Conservation (phyloP, 2,329 filamentous ascomycete genomes). For the Samsoniella hepiali region DNA sequence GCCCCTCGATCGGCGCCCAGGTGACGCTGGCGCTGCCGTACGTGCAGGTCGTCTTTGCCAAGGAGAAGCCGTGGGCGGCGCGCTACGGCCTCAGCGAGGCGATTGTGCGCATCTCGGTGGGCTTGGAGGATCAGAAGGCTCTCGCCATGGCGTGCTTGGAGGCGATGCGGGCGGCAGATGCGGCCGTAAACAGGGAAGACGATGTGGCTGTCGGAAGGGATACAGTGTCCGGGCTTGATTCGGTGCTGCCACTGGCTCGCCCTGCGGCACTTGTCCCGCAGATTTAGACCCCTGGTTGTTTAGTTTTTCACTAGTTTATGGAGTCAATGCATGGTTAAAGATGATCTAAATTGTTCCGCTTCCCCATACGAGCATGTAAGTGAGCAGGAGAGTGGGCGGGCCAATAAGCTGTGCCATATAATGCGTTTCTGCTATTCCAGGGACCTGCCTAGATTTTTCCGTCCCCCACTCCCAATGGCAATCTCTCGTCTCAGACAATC, state of each 20-base stretch:
- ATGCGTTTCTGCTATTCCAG: too few species aligned
- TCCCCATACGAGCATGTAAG: too few species aligned
- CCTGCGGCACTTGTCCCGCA: background rate
- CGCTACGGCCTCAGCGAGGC: constrained; percentile 37
- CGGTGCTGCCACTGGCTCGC: background rate
- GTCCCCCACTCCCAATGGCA: too few species aligned
- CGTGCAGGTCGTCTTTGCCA: constrained; percentile 41
- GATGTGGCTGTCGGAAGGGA: background rate
- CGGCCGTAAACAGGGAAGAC: background rate
- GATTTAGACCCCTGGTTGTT: background rate
- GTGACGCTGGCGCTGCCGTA: constrained; percentile 49
- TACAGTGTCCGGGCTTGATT: background rate
- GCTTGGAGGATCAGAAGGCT: constrained; percentile 43
- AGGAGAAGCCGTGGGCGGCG: constrained; percentile 36
- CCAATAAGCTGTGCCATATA: background rate
- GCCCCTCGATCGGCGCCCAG: constrained; percentile 52
- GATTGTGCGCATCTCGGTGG: constrained; percentile 46
- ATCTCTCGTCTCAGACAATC: background rate
- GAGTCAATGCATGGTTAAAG: constrained; percentile 5
- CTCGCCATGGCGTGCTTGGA: constrained; percentile 24
- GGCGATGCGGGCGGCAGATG: constrained; percentile 4
- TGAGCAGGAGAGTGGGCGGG: too few species aligned
- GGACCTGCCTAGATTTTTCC: too few species aligned
- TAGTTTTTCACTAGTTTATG: background rate
- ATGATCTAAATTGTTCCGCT: background rate